Base-by-base conservation (phyloP, 2,329 filamentous ascomycete genomes). In the Huntiella decipiens region DNA sequence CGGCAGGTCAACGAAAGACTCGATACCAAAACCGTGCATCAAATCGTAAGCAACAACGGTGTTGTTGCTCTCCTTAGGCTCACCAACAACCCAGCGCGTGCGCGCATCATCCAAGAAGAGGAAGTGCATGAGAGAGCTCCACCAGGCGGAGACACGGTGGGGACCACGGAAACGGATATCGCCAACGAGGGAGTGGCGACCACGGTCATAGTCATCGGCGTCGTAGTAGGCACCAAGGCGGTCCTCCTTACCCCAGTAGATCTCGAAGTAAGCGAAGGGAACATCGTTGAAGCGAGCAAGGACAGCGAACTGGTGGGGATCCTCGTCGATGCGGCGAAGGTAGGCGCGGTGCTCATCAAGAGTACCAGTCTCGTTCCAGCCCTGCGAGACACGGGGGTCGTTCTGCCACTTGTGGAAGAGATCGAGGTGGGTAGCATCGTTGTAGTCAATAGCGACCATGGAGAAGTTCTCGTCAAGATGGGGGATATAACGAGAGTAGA, bases 321-420 rank as follows among this genome's bases (percentile, higher is more conserved):
- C 82, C 38, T 73, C 69, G 55, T 84, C 74, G 46, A 80, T 67
- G 52, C 71, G 71, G 28, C 71, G 67, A 44, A 86, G 67, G 58
- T 88, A 87, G 54, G 76, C 70, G 50, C 74, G 70, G 59, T 87
- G 82, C 58, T 86, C 70, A 28, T 83, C 80, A 41, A 83, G 61
- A 1, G 79, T 81, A 31, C 82, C 82, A 1, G 78, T 82, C 63
- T 83, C 76, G 56, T 84, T 82, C 82, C 82, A 87, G 3, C 81
- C 81, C 55, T 79, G 73, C 3, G 79, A 79, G 31, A 88, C 82
- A 43, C 82, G 78, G 44, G 82, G 82, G 56, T 87, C 82, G 56
- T 88, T 88, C 61, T 86, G 82, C 82, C 82, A 88, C 47, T 67
- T 68, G 60, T 86, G 77, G 65, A 88, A 87, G 4, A 84, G 66